These are phyloP conservation scores for Pyrrhoderma lamaoense DNA, from an alignment of 1,284 basidiomycete species.

Conservation along the genomic window DNA sequence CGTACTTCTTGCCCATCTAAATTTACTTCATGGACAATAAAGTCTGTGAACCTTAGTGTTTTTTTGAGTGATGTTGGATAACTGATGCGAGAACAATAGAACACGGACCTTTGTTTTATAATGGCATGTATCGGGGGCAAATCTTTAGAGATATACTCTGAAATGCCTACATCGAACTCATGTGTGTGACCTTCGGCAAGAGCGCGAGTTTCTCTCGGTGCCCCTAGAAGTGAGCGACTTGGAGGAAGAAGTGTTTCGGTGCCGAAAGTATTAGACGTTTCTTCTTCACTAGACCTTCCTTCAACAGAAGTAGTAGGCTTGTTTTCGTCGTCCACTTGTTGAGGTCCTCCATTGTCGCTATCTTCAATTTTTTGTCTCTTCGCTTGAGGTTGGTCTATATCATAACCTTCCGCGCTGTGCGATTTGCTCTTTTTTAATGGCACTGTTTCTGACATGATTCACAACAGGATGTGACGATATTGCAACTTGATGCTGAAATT, in stretches of 20 bases:
- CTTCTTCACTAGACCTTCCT: too few species aligned
- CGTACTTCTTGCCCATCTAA: conserved; percentile 72
- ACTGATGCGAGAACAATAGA: too few species aligned
- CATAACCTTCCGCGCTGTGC: not conserved
- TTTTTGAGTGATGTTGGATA: too few species aligned
- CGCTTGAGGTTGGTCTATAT: not conserved
- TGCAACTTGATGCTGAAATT: too few species aligned
- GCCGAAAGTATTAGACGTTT: conserved; percentile 4
- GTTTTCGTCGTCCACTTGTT: not conserved
- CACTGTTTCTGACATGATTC: too few species aligned
- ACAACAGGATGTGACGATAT: too few species aligned
- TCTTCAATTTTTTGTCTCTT: conserved; percentile 13
- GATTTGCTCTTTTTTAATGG: too few species aligned
- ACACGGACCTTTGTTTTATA: conserved; percentile 83
- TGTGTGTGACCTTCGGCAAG: conserved; percentile 26
- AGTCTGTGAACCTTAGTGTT: conserved; percentile 82
- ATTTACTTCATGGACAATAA: conserved; percentile 86
- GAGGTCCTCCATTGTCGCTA: not conserved
- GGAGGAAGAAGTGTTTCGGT: conserved; percentile 57
- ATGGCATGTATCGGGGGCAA: conserved; percentile 79
- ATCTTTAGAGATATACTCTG: conserved; percentile 72
- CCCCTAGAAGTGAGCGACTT: conserved; percentile 59
- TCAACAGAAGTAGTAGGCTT: not conserved
- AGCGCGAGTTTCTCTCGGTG: conserved; percentile 41
- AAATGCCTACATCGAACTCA: conserved; percentile 87